phyloP scores from a whole-genome alignment of 169 alveolate genomes.

The Eimeria acervulina region DNA sequence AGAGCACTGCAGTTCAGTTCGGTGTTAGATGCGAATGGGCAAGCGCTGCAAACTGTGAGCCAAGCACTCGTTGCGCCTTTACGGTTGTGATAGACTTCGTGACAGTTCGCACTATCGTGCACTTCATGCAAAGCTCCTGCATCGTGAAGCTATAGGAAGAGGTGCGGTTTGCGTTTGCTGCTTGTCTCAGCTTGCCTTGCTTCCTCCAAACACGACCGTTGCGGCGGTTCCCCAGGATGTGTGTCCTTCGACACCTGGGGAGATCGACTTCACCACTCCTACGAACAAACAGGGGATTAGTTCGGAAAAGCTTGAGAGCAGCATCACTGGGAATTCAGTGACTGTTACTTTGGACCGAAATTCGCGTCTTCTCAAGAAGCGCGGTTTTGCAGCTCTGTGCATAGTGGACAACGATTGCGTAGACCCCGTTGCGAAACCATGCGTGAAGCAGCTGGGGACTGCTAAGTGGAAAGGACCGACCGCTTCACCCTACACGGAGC shows the following conservation, averaged over 20 bases:
- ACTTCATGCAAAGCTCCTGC: not conserved
- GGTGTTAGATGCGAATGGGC: conserved; percentile 22
- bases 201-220: conserved; percentile 10
- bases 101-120: not conserved
- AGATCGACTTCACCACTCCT: not conserved
- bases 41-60: not conserved
- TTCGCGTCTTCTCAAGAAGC: not conserved
- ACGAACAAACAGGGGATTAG: not conserved
- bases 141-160: not conserved
- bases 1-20: not conserved
- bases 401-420: conserved; percentile 23
- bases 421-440: not conserved
- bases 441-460: conserved; percentile 37
- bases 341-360: not conserved
- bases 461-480: conserved; percentile 60
- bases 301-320: not conserved
- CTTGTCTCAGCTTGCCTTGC: not conserved
- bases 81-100: not conserved
- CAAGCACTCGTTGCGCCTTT: not conserved
- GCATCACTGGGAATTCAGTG: not conserved
- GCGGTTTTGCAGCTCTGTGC: conserved; percentile 40
- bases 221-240: conserved; percentile 19
- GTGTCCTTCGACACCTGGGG: conserved; percentile 32
- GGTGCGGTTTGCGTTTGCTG: not conserved
- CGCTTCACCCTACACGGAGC: not conserved